Evolutionary conservation across 1,284 basidiomycete genomes (phyloP), one percentile per base, ranked within the genome.

Genomic region (Pseudozyma tsukubaensis): DNA sequence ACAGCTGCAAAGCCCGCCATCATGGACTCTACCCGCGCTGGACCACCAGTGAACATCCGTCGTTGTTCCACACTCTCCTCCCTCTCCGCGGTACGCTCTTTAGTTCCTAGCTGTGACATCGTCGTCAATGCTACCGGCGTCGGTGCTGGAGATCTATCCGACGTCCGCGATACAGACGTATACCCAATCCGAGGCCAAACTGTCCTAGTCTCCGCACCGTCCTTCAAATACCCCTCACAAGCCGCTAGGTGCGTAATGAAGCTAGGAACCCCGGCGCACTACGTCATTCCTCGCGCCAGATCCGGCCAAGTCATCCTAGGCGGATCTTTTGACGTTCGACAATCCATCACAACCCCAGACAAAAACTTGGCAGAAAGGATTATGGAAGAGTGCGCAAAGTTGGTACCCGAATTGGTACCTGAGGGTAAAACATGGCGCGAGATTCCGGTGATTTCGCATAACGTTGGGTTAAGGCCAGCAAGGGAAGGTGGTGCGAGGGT

Each of bases 101-200:
- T 76, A 3, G 45, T 72, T 1, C 71, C 71, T 0, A 35, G 35
- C 37, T 65, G 54, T 10, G 36, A 50, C 32, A 50, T 87, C 8
- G 81, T 88, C 9, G 83, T 88, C 50, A 88, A 88, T 58, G 86
- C 86, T 1, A 86, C 86, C 0, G 87, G 86, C 4, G 76, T 86
- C 1, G 85, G 85, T 12, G 72, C 76, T n/a, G 74, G 51, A 8
- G 62, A 73, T 6, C 60, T 83, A 2, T n/a, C 44, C 32, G 79
- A 81, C 32, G 79, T 79, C 0, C 50, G 92, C 4, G 90, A 95
- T 3, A 89, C 92, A 72, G 92, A 94, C 81, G 88, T 94, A 21
- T 90, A 89, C 81, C 94, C 94, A 0, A 89, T 94, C 55, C 88
- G 93, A 44, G 94, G 94, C 0, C 94, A 97, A 85, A 94, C 92